Percentiles rank a stretch among this genome's conserved stretches.
Evolutionary conservation across 108 stramenopile species (phyloP).

Genomic region (Skeletonema marinoi): DNA sequence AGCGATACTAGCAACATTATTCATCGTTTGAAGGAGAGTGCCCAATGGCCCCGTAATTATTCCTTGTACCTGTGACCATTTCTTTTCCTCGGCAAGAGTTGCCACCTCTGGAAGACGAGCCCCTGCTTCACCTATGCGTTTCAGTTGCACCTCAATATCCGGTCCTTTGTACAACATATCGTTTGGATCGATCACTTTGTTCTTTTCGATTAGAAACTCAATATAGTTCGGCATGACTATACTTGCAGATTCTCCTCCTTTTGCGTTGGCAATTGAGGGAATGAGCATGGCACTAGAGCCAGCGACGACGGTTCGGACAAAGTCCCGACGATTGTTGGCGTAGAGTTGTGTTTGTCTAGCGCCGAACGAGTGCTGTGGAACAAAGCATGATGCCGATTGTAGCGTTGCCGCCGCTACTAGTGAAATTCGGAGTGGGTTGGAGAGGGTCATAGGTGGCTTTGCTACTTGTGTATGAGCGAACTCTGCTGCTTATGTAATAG

Average conservation of each 20-base stretch:
- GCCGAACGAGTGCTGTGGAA: neutral
- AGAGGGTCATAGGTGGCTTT: neutral
- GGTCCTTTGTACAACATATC: slow-evolving; percentile 61
- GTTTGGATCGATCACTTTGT: slow-evolving; percentile 35
- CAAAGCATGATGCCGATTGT: slow-evolving; percentile 19
- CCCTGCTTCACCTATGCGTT: slow-evolving; percentile 52
- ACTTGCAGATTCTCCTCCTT: slow-evolving; percentile 53
- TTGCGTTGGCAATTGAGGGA: slow-evolving; percentile 44
- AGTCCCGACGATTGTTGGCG: slow-evolving; percentile 27
- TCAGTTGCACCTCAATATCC: slow-evolving; percentile 50
- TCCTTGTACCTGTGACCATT: slow-evolving; percentile 72
- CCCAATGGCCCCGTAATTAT: slow-evolving; percentile 74
- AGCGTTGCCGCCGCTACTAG: neutral
- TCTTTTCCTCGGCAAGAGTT: slow-evolving; percentile 52
- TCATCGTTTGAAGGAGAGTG: slow-evolving; percentile 64
- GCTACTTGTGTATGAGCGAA: no score
- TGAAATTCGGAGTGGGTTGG: neutral
- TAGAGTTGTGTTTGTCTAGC: neutral
- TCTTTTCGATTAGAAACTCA: slow-evolving; percentile 73
- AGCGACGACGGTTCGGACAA: slow-evolving; percentile 25
- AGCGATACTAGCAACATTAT: slow-evolving; percentile 27
- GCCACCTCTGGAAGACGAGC: slow-evolving; percentile 55
- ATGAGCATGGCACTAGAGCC: neutral
- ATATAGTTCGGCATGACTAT: slow-evolving; percentile 75
- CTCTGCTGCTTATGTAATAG: no score